Evolutionary conservation across 148 eudicot species (phyloP).

Genomic region (Chenopodium suecicum): DNA sequence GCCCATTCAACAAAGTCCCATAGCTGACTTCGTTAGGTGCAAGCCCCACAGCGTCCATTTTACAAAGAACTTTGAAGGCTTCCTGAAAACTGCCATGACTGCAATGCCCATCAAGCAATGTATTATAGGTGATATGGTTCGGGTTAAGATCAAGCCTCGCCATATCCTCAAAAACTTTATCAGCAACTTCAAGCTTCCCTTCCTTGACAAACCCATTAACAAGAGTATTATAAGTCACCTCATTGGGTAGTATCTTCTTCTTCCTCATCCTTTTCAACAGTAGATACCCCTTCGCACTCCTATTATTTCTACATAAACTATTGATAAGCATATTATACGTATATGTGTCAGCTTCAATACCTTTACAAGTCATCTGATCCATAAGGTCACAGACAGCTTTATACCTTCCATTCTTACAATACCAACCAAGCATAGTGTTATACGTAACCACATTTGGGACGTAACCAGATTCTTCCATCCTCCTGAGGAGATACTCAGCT

Average conservation of each 20-base stretch:
- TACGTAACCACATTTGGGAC: slow-evolving; percentile 66
- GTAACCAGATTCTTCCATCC: slow-evolving; percentile 80
- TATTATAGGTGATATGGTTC: slow-evolving; percentile 61
- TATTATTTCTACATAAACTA: slow-evolving; percentile 52
- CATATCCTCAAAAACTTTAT: slow-evolving; percentile 69
- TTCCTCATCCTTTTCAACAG: slow-evolving; percentile 69
- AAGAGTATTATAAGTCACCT: slow-evolving; percentile 76
- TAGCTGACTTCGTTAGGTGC: slow-evolving; percentile 66
- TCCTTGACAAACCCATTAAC: slow-evolving; percentile 74
- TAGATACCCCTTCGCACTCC: slow-evolving; percentile 67
- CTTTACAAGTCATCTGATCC: slow-evolving; percentile 65
- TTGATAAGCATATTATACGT: slow-evolving; percentile 71
- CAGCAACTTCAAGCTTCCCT: slow-evolving; percentile 65
- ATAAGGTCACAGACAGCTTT: slow-evolving; percentile 58
- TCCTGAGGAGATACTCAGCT: slow-evolving; percentile 63
- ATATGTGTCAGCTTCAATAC: slow-evolving; percentile 56
- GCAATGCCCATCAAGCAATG: slow-evolving; percentile 73
- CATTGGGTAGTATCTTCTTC: slow-evolving; percentile 54
- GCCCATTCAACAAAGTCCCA: slow-evolving; percentile 69
- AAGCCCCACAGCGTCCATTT: slow-evolving; percentile 59
- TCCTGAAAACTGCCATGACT: slow-evolving; percentile 52
- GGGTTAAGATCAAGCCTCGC: slow-evolving; percentile 43
- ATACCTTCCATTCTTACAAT: slow-evolving; percentile 63
- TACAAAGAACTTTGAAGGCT: slow-evolving; percentile 49
- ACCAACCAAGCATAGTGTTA: slow-evolving; percentile 66